phyloP scores from a whole-genome alignment of 1,139 yeast genomes.

The Zygosaccharomyces pseudobailii region DNA sequence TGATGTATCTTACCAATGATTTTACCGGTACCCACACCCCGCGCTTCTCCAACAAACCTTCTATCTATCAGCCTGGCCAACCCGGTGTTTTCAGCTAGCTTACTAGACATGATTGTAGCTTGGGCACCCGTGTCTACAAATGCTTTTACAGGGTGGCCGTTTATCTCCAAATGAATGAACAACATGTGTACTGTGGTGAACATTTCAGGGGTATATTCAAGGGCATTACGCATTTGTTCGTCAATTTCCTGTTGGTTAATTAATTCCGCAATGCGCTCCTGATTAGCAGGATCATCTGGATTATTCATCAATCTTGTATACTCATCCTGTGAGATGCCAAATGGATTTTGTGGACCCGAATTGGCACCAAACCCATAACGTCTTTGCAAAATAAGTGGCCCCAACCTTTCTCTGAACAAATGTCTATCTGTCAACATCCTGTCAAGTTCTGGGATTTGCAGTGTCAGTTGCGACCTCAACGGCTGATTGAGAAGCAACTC shows the following conservation, averaged over 20 bases:
- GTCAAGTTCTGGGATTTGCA: conserved; percentile 42
- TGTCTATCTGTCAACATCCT: conserved; percentile 47
- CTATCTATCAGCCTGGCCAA: conserved; percentile 72
- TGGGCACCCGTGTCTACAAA: conserved; percentile 98
- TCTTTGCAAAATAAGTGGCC: conserved; percentile 34
- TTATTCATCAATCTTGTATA: conserved; percentile 49
- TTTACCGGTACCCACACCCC: conserved; percentile 82
- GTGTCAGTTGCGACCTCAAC: conserved; percentile 36
- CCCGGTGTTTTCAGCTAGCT: conserved; percentile 68
- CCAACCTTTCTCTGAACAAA: conserved; percentile 46
- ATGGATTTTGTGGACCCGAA: conserved; percentile 21
- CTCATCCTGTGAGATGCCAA: conserved; percentile 43
- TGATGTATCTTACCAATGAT: conserved; percentile 84
- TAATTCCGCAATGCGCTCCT: conserved; percentile 60
- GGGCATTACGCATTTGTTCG: conserved; percentile 72
- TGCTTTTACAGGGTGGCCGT: conserved; percentile 78
- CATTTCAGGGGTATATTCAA: conserved; percentile 85
- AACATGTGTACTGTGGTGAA: conserved; percentile 82
- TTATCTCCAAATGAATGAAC: conserved; percentile 69
- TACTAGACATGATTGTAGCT: conserved; percentile 73
- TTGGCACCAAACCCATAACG: conserved; percentile 15
- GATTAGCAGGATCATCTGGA: conserved; percentile 73
- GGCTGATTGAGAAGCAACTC: conserved; percentile 42
- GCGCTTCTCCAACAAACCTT: conserved; percentile 75
- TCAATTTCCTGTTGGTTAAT: conserved; percentile 70